Evolutionary conservation across 192 early-diverging fungal genomes (phyloP), one percentile per base, ranked within the genome.

Genomic region (Chytriomyces confervae): DNA sequence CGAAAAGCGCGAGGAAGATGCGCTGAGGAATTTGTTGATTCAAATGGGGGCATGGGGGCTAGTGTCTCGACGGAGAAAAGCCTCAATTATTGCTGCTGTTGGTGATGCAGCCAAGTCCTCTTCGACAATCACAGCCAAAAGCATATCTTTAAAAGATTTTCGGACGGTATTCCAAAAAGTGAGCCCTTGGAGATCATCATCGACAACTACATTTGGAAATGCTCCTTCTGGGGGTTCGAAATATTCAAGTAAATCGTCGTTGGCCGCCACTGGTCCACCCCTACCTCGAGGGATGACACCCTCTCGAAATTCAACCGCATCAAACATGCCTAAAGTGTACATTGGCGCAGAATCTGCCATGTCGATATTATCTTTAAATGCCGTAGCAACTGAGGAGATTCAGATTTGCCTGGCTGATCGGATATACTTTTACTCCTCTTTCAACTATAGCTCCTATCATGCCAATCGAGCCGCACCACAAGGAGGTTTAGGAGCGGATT

Each of bases 381-480:
- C 36, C 0, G 61, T 50, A 62, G n/a, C 78, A 27, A 7, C 61
- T 10, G 84, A 86, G 43, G 82, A 87, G 16, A 16, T 81, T 20
- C 78, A 80, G 13, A 70, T 89, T 11, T 50, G 75, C 7, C 74
- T 89, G 7, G 80, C 77, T 10, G 88, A 89, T 67, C 78, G 88
- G 8, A 84, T 89, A 50, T 89, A 87, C 78, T 85, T 84, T 62
- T 89, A 88, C 63, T 88, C 84, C 69, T 81, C 86, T 4, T 77
- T 89, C 46, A 86, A 89, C 64, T 87, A 84, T 73, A 77, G 83
- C 50, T 87, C 89, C 53, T 69, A 84, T 48, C 78, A 79, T 48
- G 78, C 78, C 5, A 79, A 72, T 45, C 51, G 62, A 61, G 68
- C 84, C 61, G 47, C 81, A 0, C 79, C 82, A 6, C 80, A 78